Conservation (phyloP, 2,329 filamentous ascomycete genomes). For the Ophidiomyces ophidiicola region DNA sequence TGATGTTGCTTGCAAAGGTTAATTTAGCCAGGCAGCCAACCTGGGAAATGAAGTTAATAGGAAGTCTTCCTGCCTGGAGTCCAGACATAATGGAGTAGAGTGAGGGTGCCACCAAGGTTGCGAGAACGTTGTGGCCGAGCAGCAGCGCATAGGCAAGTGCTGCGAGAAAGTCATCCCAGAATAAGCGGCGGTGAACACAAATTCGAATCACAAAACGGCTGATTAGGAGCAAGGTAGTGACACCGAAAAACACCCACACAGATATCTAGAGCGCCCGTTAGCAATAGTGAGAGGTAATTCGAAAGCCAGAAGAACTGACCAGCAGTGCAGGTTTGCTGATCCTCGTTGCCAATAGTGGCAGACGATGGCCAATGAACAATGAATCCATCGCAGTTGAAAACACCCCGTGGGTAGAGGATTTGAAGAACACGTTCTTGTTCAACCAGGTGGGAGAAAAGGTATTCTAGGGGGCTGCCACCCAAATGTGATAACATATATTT, state of each 20-base stretch:
- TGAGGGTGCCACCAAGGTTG: slow-evolving; percentile 7
- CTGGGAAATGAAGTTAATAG: neutral
- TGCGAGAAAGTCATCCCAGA: slow-evolving; percentile 12
- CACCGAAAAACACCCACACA: slow-evolving; percentile 9
- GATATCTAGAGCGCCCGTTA: slow-evolving; percentile 8
- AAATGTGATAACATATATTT: too few species aligned
- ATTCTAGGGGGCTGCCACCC: too few species aligned
- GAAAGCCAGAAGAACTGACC: neutral
- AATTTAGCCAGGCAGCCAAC: neutral
- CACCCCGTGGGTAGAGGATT: too few species aligned
- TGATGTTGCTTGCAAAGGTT: slow-evolving; percentile 6
- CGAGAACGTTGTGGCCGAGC: slow-evolving; percentile 10
- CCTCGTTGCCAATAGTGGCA: neutral
- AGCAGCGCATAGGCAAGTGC: slow-evolving; percentile 10
- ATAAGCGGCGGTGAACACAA: slow-evolving; percentile 9
- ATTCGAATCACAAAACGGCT: slow-evolving; percentile 10
- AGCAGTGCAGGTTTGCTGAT: slow-evolving; percentile 1
- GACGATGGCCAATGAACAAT: too few species aligned
- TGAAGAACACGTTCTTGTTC: too few species aligned
- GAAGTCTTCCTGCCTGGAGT: neutral
- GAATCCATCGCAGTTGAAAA: too few species aligned
- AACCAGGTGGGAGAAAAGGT: too few species aligned
- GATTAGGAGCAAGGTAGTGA: slow-evolving; percentile 9
- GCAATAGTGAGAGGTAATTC: too few species aligned
- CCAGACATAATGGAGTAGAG: slow-evolving; percentile 1